Base-by-base conservation (phyloP, 176 grass and related monocot genomes). In the Hordeum marinum region DNA sequence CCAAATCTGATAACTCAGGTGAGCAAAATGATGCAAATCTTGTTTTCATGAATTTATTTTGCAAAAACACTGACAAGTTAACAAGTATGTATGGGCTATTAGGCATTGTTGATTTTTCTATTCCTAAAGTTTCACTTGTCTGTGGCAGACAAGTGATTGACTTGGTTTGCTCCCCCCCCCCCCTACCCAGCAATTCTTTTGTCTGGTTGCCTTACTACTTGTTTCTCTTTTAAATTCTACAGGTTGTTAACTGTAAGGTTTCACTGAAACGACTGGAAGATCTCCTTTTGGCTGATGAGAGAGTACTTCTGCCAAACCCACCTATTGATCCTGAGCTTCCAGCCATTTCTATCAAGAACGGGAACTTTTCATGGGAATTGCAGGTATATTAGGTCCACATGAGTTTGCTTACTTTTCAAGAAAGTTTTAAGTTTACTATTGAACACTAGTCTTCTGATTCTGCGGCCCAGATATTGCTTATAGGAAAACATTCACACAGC, bases 1-100 rank as follows among this genome's bases (percentile, higher is more conserved):
- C 96, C 94, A 26, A 99, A 96, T 92, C 88, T 99, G 81, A 94
- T 99, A 82, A 99, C 96, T 88, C 96, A 99, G 96, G 96, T 99
- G 50, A 63, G 87, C 12, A 64, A 37, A 77, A 79, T 45, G 34
- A 17, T 58, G 21, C 41, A 78, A 78, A 58, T 64, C 21, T 27
- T 29, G 8, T 68, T 11, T 80, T 64, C 20, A 6, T 63, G 20
- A 85, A 77, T 62, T 83, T 87, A 87, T 59, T 75, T 67, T 13
- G 6, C 66, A 45, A 75, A 73, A 62, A 36, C 67, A 58, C 60
- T 50, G 27, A 68, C 66, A 87, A 39, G 29, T 36, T 67, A 65
- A 52, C 41, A 37, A 68, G 17, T 43, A 61, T 60, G 18, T 26
- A 7, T 78, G 55, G 23, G 63, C 60, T 60, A 20, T 67, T 76